Conservation (phyloP, 2,329 filamentous ascomycete species). For the Colletotrichum cuscutae region DNA sequence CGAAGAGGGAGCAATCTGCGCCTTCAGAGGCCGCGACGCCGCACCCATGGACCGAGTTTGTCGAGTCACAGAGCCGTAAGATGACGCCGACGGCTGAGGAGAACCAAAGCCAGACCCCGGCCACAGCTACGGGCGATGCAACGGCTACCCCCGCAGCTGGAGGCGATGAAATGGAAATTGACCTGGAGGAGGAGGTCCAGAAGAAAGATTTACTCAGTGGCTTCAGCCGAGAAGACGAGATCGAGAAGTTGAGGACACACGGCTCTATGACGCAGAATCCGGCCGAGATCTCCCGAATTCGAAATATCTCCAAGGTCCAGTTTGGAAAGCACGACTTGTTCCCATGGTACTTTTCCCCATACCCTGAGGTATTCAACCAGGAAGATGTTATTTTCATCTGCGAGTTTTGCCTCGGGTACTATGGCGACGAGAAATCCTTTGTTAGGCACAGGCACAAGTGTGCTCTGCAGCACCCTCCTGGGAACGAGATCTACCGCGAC, state of each 20-base stretch:
- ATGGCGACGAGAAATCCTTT: constrained; percentile 84
- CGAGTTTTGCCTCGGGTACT: constrained; percentile 96
- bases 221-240: constrained; percentile 88
- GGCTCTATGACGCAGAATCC: constrained; percentile 99
- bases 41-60: constrained; percentile 63
- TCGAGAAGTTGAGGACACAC: constrained; percentile 92
- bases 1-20: constrained; percentile 66
- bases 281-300: constrained; percentile 93
- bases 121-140: constrained; percentile 55
- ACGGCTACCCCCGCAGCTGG: constrained; percentile 55
- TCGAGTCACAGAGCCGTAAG: constrained; percentile 59
- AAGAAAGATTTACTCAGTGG: constrained; percentile 58
- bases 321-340: constrained; percentile 94
- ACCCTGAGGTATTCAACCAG: constrained; percentile 88
- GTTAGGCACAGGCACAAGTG: constrained; percentile 89
- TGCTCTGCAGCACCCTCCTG: constrained; percentile 89
- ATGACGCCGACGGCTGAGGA: constrained; percentile 55
- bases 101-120: constrained; percentile 55
- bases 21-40: constrained; percentile 64
- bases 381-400: constrained; percentile 95
- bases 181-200: constrained; percentile 58
- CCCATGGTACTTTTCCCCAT: constrained; percentile 99
- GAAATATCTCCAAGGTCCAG: constrained; percentile 93
- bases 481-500: constrained; percentile 98
- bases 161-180: constrained; percentile 64